Evolutionary conservation across 257 asterid genomes (phyloP).

Genomic region (Nicotiana tabacum): DNA sequence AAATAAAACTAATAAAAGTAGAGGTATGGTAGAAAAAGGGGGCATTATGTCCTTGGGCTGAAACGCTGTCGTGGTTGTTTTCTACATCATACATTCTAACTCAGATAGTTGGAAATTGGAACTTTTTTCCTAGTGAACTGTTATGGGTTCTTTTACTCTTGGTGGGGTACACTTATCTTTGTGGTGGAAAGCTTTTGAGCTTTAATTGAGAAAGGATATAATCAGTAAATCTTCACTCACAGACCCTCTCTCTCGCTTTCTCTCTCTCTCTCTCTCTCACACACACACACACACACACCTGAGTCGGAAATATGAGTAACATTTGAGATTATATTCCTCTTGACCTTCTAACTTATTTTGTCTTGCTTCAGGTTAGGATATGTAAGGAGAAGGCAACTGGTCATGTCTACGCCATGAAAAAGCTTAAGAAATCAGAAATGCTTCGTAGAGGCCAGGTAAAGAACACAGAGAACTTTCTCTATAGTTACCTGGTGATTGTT

Average conservation of each 20-base stretch:
- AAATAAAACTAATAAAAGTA: neutral
- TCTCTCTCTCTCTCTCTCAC: neutral
- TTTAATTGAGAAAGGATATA: neutral
- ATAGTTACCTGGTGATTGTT: conserved; percentile 13
- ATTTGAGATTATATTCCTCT: conserved; percentile 8
- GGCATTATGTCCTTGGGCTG: neutral
- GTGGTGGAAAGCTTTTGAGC: neutral
- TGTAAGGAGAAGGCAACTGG: conserved; percentile 87
- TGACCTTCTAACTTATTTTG: neutral
- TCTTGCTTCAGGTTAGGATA: conserved; percentile 65
- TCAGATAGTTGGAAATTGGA: neutral
- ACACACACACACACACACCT: neutral
- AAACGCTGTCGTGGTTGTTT: neutral
- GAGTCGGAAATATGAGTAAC: neutral
- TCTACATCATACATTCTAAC: neutral
- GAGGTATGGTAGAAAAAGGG: neutral
- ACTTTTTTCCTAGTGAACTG: neutral
- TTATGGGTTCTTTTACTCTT: neutral
- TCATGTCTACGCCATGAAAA: conserved; percentile 95
- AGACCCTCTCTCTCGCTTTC: neutral
- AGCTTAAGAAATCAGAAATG: conserved; percentile 98
- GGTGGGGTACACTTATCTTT: neutral
- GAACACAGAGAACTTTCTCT: conserved; percentile 9
- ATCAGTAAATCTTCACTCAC: neutral
- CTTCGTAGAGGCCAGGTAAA: conserved; percentile 97